Evolutionary conservation across 1,284 basidiomycete genomes (phyloP).

Genomic region (Rhodotorula sp.): DNA sequence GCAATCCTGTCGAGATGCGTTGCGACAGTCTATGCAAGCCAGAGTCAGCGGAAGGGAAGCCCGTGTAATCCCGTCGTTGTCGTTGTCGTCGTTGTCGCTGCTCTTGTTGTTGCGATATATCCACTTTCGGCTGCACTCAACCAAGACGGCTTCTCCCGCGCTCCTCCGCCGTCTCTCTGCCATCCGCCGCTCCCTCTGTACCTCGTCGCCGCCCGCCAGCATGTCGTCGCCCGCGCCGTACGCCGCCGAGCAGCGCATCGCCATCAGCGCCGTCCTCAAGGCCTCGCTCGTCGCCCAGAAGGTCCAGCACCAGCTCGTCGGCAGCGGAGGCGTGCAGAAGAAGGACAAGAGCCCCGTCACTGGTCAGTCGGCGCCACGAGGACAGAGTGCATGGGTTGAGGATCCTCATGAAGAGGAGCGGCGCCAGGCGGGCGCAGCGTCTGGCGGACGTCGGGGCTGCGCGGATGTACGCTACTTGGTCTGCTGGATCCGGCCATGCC

Average conservation of each 20-base stretch:
- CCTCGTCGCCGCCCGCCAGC: not conserved
- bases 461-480: no score
- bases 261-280: constrained; percentile 83
- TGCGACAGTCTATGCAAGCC: no score
- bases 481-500: no score
- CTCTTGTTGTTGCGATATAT: not conserved
- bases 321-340: constrained; percentile 84
- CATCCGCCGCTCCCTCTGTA: not conserved
- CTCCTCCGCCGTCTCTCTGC: not conserved
- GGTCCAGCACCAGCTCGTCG: constrained; percentile 85
- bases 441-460: no score
- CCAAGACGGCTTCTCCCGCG: not conserved
- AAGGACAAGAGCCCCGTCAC: constrained; percentile 96
- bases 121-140: not conserved
- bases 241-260: constrained; percentile 54
- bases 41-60: no score
- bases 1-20: no score
- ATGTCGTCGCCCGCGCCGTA: constrained; percentile 11
- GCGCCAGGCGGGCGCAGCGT: no score
- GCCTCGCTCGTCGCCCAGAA: constrained; percentile 73
- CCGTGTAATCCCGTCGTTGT: no score
- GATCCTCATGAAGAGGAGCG: no score
- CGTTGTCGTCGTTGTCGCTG: no score
- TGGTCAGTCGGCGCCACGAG: constrained; percentile 57
- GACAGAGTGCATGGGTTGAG: no score